phyloP scores from a whole-genome alignment of 2,329 filamentous ascomycete species.

The Emericellopsis atlantica region DNA sequence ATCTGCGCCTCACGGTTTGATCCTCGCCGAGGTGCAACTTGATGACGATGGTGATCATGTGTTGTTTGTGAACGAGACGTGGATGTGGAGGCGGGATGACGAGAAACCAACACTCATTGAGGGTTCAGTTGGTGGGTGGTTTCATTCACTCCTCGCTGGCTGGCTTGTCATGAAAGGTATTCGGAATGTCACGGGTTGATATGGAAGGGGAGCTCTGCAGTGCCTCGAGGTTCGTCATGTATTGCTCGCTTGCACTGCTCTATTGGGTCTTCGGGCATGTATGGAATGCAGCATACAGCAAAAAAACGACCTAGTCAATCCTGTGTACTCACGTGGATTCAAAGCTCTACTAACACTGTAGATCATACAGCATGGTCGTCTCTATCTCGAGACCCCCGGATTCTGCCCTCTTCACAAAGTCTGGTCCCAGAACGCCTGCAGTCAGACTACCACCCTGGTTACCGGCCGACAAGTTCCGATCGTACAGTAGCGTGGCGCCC shows the following conservation, averaged over 20 bases:
- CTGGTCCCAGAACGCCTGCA: not conserved
- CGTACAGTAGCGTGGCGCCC: slow-evolving; percentile 3
- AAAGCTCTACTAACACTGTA: not conserved
- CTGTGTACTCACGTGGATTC: too few relatives aligned
- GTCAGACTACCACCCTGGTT: slow-evolving; percentile 2
- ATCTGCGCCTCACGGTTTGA: slow-evolving; percentile 9
- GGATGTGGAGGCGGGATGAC: slow-evolving; percentile 19
- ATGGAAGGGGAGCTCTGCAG: too few relatives aligned
- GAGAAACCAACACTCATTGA: slow-evolving; percentile 18
- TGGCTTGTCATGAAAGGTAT: slow-evolving; percentile 15
- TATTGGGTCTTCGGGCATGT: too few relatives aligned
- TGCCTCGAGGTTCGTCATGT: too few relatives aligned
- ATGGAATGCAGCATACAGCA: too few relatives aligned
- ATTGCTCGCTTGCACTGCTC: too few relatives aligned
- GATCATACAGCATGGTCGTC: slow-evolving; percentile 1
- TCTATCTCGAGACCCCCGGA: not conserved
- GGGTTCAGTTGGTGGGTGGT: slow-evolving; percentile 12
- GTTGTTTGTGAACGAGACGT: slow-evolving; percentile 23
- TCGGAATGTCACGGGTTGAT: slow-evolving; percentile 1
- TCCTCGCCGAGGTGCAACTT: slow-evolving; percentile 10
- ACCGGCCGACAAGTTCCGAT: slow-evolving; percentile 3
- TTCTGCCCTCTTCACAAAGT: slow-evolving; percentile 1
- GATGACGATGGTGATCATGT: slow-evolving; percentile 3
- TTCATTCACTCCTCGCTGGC: slow-evolving; percentile 14
- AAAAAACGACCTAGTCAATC: too few relatives aligned